Evolutionary conservation across 2,329 filamentous ascomycete genomes (phyloP), one percentile per base, ranked within the genome.

Genomic region (Apiospora phragmitis): DNA sequence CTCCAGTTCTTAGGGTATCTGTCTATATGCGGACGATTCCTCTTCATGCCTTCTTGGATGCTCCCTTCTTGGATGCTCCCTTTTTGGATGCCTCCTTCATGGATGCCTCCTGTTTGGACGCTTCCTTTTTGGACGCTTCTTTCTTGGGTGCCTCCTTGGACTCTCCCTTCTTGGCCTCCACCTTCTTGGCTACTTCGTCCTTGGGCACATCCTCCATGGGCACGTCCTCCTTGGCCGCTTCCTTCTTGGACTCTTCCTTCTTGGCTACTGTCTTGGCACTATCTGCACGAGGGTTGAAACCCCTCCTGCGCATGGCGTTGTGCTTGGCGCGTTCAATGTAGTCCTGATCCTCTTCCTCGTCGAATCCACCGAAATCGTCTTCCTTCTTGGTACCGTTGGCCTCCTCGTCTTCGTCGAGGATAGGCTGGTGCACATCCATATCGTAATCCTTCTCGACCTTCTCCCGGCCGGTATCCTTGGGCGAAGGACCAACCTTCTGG

Each of bases 401-500:
- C 41, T 85, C 82, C 21, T 82, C 79, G 65, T 85, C 80, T 26
- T 68, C 67, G 35, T 29, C 67, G 21, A 80, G 16, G 70, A 94
- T 90, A 16, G 92, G 93, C 1, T 91, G 90, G 84, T 89, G 92
- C 80, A 96, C 92, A 24, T 92, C 80, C 70, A 88, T 80, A 26
- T 68, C 55, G n/a, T 59, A 41, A n/a, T 71, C 55, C 9, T 66
- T 62, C 32, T 69, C 65, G 70, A 75, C 77, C 69, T 82, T 80
- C 69, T 79, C 77, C 11, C 87, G 84, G 2, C 87, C 85, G 69
- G 88, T 89, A 11, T 67, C 42, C 24, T 67, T 67, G 1, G 93
- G 91, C 51, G 93, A 93, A 3, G 94, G 92, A 0, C 90, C 95
- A 21, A 90, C 90, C 88, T 99, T 99, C 83, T 97, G 95, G 84